Evolutionary conservation across 208 protist species (phyloP), one percentile per base, ranked within the genome.

Genomic region (Trypanosomatidae sp.): DNA sequence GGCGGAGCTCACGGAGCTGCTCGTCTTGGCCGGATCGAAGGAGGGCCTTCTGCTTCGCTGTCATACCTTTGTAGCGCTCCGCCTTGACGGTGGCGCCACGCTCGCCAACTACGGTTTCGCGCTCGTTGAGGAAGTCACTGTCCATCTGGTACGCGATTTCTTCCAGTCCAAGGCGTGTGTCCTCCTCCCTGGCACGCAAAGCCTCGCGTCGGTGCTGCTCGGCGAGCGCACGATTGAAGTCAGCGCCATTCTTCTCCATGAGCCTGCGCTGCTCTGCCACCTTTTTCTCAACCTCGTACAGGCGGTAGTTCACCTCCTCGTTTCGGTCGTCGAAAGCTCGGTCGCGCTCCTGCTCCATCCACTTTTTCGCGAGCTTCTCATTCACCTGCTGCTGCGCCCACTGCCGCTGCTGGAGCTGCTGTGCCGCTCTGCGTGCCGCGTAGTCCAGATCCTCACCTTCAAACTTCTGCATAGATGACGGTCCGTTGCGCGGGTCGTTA

Each of bases 361-460:
- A 96, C 78, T 97, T 98, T 81, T 95, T 94, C 49, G 91, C 85
- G 25, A 94, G 77, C 80, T 98, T 97, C 77, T 97, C 94, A 19
- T 97, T 91, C 53, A 90, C 70, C 73, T 97, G 92, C 83, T 95
- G 87, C 79, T 87, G 64, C 9, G 89, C 86, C 93, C 95, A 98
- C 17, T 86, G 67, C 22, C 84, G 86, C 77, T 96, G 89, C 83
- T 98, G 94, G 7, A 70, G 77, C 77, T 96, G 89, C 81, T 98
- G 96, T 0, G 84, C 85, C 5, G 69, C 47, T 39, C 85, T 81
- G 55, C 96, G 90, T 43, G 89, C 81, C 1, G 65, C 65, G 60
- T 74, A 88, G 79, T 95, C 93, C 25, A 98, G 79, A 67, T 98
- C 94, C 79, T 98, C 96, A 36, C 96, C 96, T 59, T 97, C 88